Conservation (phyloP, 2,329 filamentous ascomycete species). For the Aspergillus latus region DNA sequence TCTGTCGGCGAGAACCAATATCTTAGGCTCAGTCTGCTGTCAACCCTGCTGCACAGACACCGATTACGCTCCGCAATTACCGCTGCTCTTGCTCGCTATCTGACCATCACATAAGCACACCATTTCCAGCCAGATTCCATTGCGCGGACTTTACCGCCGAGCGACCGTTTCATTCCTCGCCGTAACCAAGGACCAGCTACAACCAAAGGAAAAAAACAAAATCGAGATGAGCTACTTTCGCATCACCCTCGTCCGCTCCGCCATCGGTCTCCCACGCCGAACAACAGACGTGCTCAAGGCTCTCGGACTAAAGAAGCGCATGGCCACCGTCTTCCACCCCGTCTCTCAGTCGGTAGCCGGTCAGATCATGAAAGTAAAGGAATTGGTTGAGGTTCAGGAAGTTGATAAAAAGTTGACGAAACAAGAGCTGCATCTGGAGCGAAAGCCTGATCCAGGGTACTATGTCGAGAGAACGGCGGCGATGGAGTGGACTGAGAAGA, state of each 20-base stretch:
- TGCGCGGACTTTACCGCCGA: neutral
- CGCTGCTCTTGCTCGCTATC: neutral
- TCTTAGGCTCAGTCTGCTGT: neutral
- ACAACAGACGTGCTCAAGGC: conserved; percentile 78
- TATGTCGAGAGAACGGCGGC: conserved; percentile 64
- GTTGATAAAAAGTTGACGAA: conserved; percentile 65
- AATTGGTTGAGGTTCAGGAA: conserved; percentile 80
- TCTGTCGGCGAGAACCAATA: neutral
- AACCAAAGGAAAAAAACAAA: neutral
- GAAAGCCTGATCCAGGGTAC: conserved; percentile 77
- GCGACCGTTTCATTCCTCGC: neutral
- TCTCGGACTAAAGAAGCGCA: conserved; percentile 80
- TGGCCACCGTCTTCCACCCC: conserved; percentile 85
- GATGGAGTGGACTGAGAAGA: conserved; percentile 23
- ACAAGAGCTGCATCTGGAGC: conserved; percentile 66
- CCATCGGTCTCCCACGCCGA: conserved; percentile 81
- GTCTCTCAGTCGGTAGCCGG: conserved; percentile 78
- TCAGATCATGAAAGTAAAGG: conserved; percentile 92
- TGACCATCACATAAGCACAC: neutral
- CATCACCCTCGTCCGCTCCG: conserved; percentile 84
- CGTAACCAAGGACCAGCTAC: neutral
- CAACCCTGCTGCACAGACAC: neutral
- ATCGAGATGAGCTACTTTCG: conserved; percentile 75
- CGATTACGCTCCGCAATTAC: neutral
- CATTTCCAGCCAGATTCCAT: neutral